Base-by-base conservation (phyloP, 345 rosid genomes). In the Cochlearia excelsa region DNA sequence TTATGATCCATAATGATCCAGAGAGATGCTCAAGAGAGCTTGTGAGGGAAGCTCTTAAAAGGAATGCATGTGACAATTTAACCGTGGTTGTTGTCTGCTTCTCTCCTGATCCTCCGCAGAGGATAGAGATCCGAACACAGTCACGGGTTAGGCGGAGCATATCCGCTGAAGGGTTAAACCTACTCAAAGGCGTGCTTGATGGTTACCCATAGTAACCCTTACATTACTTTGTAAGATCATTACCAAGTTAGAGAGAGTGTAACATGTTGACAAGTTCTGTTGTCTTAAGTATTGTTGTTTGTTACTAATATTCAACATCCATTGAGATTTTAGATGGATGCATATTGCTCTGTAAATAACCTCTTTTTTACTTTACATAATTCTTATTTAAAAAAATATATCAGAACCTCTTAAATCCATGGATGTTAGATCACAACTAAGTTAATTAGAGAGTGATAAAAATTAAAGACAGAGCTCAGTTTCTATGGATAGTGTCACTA, bases 1-100 rank as follows among this genome's bases (percentile, higher is more conserved):
- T 89, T 75, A 85, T 85, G 95, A 76, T 83, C 43, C 99, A 93
- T 67, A 89, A 93, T 61, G 97, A 93, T 74, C 97, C 97, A 1
- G 90, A 89, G 75, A 86, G 91, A 77, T 89, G 99, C 73, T 83
- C 95, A 0, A 85, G 84, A 67, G 94, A 87, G 81, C 84, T 93
- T 31, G 95, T 93, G 35, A 79, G 89, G 6, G 97, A 89, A 66
- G 99, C 99, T 5, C 78, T 89, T 31, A 84, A 78, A 70, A 77
- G 86, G 52, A 83, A 82, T 40, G 76, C 95, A 0, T 86, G 93
- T 31, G 99, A 93, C 57, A 93, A 89, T 66, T 60, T 93, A 46
- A 93, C 99, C 0, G 97, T 85, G 33, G 78, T 93, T 2, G 86
- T 85, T 3, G 71, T 89, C 31, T 93, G 95, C 77, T 89, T 93